Evolutionary conservation across 2,329 filamentous ascomycete species (phyloP).

Genomic region (Penicillium fuscoglaucum): DNA sequence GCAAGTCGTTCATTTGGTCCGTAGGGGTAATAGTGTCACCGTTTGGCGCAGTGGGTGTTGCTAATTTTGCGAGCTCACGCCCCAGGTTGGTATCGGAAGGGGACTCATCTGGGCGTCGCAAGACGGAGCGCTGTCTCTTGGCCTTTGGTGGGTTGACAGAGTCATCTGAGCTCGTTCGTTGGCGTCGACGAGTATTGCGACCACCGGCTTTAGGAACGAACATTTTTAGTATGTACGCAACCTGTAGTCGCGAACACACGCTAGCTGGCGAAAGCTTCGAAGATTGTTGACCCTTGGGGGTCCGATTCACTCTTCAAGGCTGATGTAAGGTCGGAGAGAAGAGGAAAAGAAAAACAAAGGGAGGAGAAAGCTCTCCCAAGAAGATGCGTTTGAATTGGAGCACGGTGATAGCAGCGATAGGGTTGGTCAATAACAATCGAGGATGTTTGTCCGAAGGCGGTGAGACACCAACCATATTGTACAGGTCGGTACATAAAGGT

Average conservation of each 20-base stretch:
- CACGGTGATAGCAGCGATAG: slow-evolving; percentile 5
- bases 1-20: slow-evolving; percentile 28
- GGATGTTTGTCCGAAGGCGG: slow-evolving; percentile 19
- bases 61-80: slow-evolving; percentile 20
- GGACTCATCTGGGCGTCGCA: slow-evolving; percentile 40
- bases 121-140: slow-evolving; percentile 49
- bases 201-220: slow-evolving; percentile 40
- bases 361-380: slow-evolving; percentile 1
- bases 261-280: slow-evolving; percentile 6
- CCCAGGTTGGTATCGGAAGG: slow-evolving; percentile 22
- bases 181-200: slow-evolving; percentile 42
- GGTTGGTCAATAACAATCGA: slow-evolving; percentile 15
- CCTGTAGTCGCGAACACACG: background rate
- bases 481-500: background rate
- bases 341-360: background rate
- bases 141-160: slow-evolving; percentile 47
- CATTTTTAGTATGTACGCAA: slow-evolving; percentile 29
- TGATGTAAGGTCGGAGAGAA: background rate
- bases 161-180: slow-evolving; percentile 47
- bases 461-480: slow-evolving; percentile 1
- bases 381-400: slow-evolving; percentile 10
- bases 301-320: background rate
- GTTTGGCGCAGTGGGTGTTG: slow-evolving; percentile 14
- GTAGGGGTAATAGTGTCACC: slow-evolving; percentile 15
- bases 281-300: slow-evolving; percentile 6